These are phyloP conservation scores for Przewalskia tangutica DNA, from an alignment of 257 asterid genomes.

Conservation along the genomic window DNA sequence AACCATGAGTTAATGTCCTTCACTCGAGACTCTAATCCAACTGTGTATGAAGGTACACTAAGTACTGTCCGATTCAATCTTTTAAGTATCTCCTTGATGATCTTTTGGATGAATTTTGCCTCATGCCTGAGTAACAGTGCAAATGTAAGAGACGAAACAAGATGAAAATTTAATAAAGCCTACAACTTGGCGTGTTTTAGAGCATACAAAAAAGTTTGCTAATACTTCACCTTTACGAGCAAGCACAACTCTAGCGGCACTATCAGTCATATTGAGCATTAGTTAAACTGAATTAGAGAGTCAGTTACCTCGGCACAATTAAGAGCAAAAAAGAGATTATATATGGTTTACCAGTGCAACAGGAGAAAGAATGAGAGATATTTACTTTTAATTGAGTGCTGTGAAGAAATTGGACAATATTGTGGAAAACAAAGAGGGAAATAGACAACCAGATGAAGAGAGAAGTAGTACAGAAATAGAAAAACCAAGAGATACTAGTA, in stretches of 20 bases:
- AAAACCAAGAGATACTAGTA: background rate
- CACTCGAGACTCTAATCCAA: slow-evolving; percentile 15
- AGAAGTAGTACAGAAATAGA: background rate
- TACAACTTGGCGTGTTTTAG: background rate
- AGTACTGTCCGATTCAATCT: slow-evolving; percentile 3
- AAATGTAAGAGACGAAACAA: background rate
- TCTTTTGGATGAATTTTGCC: slow-evolving; percentile 12
- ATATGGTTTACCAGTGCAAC: background rate
- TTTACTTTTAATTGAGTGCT: background rate
- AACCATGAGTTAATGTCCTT: slow-evolving; percentile 6
- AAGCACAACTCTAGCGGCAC: background rate
- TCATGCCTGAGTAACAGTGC: slow-evolving; percentile 2
- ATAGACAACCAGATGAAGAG: background rate
- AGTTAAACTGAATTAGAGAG: background rate
- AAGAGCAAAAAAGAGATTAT: background rate
- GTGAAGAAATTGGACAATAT: background rate
- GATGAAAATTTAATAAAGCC: background rate
- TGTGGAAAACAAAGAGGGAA: background rate
- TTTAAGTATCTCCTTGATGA: slow-evolving; percentile 5
- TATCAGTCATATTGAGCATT: background rate
- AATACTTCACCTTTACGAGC: background rate
- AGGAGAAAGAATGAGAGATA: background rate
- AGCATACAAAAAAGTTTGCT: background rate
- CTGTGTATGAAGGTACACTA: background rate
- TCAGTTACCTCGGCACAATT: background rate